Conservation (phyloP, 1,284 basidiomycete genomes). For the Rhodotorula sp. region DNA sequence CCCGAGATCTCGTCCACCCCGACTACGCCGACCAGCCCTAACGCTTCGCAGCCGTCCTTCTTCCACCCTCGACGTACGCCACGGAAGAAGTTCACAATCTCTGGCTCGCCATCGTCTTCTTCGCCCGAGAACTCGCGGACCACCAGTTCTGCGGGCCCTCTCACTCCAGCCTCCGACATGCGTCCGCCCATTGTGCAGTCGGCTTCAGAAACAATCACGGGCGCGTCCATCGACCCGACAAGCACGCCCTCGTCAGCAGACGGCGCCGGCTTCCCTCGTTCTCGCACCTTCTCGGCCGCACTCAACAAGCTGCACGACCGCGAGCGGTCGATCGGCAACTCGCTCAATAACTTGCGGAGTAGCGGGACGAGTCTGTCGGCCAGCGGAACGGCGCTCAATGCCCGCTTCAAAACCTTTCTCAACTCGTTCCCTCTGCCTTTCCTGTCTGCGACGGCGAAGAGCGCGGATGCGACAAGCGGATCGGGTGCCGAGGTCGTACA, state of each 20-base stretch:
- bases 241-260: neutral
- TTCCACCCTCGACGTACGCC: constrained; percentile 10
- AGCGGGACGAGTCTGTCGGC: neutral
- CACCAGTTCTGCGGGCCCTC: neutral
- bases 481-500: no score
- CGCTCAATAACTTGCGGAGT: neutral
- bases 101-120: constrained; percentile 14
- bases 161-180: neutral
- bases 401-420: constrained; percentile 36
- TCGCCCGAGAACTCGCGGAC: neutral
- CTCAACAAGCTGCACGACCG: constrained; percentile 1
- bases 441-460: constrained; percentile 6
- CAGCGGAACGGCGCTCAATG: constrained; percentile 17
- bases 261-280: neutral
- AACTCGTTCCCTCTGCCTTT: constrained; percentile 25
- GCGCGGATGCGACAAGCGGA: neutral
- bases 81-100: constrained; percentile 26
- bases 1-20: neutral
- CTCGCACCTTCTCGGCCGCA: neutral
- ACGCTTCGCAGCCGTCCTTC: no score
- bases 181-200: neutral
- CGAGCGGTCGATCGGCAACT: neutral
- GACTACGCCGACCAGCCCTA: neutral
- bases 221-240: neutral
- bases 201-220: neutral